Evolutionary conservation across 768 basidiomycete species (phyloP).

Genomic region (Pisolithus sp.): DNA sequence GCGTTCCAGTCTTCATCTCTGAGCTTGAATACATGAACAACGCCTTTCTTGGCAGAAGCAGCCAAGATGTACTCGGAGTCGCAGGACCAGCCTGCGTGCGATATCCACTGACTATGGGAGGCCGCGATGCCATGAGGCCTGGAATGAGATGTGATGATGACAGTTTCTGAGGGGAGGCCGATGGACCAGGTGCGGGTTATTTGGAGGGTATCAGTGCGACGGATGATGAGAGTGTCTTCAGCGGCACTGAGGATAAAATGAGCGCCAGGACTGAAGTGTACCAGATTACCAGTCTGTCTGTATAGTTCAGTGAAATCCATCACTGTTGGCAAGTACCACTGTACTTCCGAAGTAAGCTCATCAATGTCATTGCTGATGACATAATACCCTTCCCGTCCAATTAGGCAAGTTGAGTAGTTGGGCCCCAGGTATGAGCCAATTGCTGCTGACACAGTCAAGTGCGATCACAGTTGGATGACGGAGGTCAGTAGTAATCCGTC

Average conservation of each 20-base stretch:
- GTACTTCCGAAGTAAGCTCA: too few relatives aligned
- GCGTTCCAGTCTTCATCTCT: slow-evolving; percentile 75
- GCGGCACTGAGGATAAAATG: slow-evolving; percentile 81
- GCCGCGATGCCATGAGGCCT: slow-evolving; percentile 19
- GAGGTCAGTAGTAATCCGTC: too few relatives aligned
- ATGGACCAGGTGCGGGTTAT: slow-evolving; percentile 77
- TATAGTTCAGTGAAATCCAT: slow-evolving; percentile 91
- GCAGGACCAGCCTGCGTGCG: slow-evolving; percentile 78
- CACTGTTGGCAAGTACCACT: background rate
- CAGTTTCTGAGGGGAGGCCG: slow-evolving; percentile 47
- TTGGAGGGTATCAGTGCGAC: slow-evolving; percentile 78
- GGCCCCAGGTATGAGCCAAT: background rate
- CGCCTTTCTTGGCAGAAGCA: slow-evolving; percentile 62
- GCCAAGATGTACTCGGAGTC: slow-evolving; percentile 86
- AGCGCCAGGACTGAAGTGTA: slow-evolving; percentile 78
- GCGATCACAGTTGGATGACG: background rate
- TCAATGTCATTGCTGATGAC: too few relatives aligned
- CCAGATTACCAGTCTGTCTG: slow-evolving; percentile 63
- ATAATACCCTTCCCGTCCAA: background rate
- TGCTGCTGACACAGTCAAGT: background rate
- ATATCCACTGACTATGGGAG: slow-evolving; percentile 42
- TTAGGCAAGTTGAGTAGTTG: background rate
- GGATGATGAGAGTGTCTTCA: slow-evolving; percentile 73
- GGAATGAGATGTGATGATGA: slow-evolving; percentile 33
- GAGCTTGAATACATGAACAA: slow-evolving; percentile 74